Evolutionary conservation across 371 early-diverging fungal species (phyloP).

Genomic region (Gilbertella persicaria): DNA sequence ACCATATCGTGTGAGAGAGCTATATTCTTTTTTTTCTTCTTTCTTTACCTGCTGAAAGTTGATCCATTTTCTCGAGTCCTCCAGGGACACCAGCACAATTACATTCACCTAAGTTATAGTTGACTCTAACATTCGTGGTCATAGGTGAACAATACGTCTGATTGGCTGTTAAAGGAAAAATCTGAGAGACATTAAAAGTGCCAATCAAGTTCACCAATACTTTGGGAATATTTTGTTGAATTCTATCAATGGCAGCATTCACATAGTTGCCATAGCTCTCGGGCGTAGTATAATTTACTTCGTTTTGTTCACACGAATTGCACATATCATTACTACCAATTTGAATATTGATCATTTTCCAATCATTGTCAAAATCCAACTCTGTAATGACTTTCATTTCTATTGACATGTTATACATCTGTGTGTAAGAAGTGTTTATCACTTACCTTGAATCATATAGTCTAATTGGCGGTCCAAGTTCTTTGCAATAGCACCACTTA

Average conservation of each 20-base stretch:
- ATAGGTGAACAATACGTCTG: conserved; percentile 13
- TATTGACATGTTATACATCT: conserved; percentile 1
- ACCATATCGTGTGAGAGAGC: not conserved
- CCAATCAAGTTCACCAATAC: conserved; percentile 29
- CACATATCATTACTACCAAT: conserved; percentile 45
- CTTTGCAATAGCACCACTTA: conserved; percentile 35
- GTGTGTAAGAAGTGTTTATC: too few species aligned
- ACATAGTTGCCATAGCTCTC: conserved; percentile 25
- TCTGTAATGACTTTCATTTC: conserved; percentile 20
- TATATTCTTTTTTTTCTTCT: too few species aligned
- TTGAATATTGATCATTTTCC: conserved; percentile 49
- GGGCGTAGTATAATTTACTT: conserved; percentile 14
- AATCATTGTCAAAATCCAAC: conserved; percentile 33
- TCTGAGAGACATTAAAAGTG: conserved; percentile 27
- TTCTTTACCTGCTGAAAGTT: conserved; percentile 19
- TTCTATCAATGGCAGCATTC: conserved; percentile 20
- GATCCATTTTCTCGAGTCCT: conserved; percentile 19
- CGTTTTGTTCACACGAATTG: conserved; percentile 9
- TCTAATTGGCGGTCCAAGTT: conserved; percentile 38
- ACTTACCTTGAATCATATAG: conserved; percentile 38
- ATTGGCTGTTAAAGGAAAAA: conserved; percentile 19
- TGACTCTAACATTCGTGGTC: not conserved
- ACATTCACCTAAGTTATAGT: conserved; percentile 3
- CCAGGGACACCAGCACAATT: conserved; percentile 12
- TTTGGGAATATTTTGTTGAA: conserved; percentile 20